Evolutionary conservation across 352 stramenopile species (phyloP).

Genomic region (Pythium brachiatum): DNA sequence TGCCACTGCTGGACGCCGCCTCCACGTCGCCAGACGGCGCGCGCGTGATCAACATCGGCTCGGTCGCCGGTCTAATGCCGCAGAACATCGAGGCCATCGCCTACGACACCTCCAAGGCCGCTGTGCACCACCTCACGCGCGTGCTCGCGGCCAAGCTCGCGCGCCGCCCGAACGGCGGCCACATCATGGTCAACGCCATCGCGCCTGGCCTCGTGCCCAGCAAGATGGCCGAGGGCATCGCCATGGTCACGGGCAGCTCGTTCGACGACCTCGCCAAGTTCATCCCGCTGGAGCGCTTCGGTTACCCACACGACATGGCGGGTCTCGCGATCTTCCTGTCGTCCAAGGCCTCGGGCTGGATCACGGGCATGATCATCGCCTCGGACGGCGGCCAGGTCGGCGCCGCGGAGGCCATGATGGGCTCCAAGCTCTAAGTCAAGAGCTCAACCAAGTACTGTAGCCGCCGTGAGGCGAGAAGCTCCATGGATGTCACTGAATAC

Average conservation of each 20-base stretch:
- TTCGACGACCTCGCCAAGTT: constrained; percentile 61
- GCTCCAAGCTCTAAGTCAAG: constrained; percentile 32
- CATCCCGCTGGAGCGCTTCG: constrained; percentile 85
- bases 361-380: constrained; percentile 89
- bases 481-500: constrained; percentile 2
- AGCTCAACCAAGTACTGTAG: background rate
- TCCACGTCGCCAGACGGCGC: constrained; percentile 41
- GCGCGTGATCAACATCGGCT: constrained; percentile 77
- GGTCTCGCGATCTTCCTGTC: constrained; percentile 91
- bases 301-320: constrained; percentile 90
- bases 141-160: constrained; percentile 91
- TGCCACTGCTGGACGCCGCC: constrained; percentile 86
- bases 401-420: constrained; percentile 44
- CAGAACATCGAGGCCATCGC: constrained; percentile 89
- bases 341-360: constrained; percentile 87
- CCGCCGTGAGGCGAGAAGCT: background rate
- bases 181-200: constrained; percentile 96
- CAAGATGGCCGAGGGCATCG: constrained; percentile 87
- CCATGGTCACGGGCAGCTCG: constrained; percentile 36
- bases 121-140: constrained; percentile 92
- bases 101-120: constrained; percentile 96
- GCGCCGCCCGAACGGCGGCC: constrained; percentile 62
- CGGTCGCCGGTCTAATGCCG: constrained; percentile 70
- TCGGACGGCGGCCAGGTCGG: constrained; percentile 88
- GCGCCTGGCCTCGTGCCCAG: constrained; percentile 90